Evolutionary conservation across 148 eudicot genomes (phyloP).

Genomic region (Dianthus caryophyllus): DNA sequence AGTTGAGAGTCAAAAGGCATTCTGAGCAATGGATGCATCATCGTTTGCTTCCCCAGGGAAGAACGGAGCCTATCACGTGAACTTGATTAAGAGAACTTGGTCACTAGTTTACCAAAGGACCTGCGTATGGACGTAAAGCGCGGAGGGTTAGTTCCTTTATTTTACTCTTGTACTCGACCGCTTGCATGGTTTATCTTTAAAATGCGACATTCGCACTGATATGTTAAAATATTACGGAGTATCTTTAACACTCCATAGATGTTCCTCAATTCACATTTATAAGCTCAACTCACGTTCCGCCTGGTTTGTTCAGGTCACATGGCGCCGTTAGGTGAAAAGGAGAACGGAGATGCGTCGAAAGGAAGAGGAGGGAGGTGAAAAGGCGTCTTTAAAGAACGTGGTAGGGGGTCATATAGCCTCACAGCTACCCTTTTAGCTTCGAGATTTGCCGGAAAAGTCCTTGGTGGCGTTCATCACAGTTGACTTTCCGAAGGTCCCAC

Average conservation of each 20-base stretch:
- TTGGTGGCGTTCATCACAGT: slow-evolving; percentile 72
- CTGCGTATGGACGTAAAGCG: slow-evolving; percentile 79
- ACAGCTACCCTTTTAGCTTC: slow-evolving; percentile 74
- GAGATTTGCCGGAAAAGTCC: slow-evolving; percentile 69
- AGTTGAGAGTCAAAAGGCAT: slow-evolving; percentile 94
- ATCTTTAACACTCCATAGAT: slow-evolving; percentile 87
- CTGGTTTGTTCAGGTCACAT: slow-evolving; percentile 78
- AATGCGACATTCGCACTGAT: neutral
- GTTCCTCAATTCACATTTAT: slow-evolving; percentile 69
- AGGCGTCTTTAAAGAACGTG: slow-evolving; percentile 23
- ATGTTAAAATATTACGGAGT: slow-evolving; percentile 29
- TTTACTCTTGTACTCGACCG: neutral
- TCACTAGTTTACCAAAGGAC: slow-evolving; percentile 73
- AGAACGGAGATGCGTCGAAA: slow-evolving; percentile 50
- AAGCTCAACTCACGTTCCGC: slow-evolving; percentile 91
- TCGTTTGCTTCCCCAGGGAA: slow-evolving; percentile 72
- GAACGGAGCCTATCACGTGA: slow-evolving; percentile 86
- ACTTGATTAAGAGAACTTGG: slow-evolving; percentile 79
- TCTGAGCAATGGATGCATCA: slow-evolving; percentile 98
- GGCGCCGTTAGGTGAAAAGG: slow-evolving; percentile 69
- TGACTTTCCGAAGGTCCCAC: slow-evolving; percentile 42
- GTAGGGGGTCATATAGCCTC: slow-evolving; percentile 53
- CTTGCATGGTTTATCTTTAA: neutral
- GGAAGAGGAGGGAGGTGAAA: slow-evolving; percentile 65
- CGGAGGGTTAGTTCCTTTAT: slow-evolving; percentile 46